Evolutionary conservation across 2,329 filamentous ascomycete genomes (phyloP).

Genomic region (Orbilia blumenaviensis): DNA sequence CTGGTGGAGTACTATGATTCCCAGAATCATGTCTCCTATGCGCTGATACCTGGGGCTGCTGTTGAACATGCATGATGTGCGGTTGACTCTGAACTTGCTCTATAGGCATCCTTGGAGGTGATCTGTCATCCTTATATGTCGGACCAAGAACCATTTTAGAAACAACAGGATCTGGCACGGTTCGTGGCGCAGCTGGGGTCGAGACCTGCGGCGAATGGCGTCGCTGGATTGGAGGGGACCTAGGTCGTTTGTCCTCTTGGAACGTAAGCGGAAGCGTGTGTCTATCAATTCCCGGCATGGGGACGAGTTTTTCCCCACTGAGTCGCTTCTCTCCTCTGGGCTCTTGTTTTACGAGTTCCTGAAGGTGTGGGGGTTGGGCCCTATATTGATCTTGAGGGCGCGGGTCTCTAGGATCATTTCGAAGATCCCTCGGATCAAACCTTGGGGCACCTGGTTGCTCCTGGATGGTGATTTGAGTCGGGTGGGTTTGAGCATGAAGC

Average conservation of each 20-base stretch:
- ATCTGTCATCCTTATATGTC: slow-evolving; percentile 40
- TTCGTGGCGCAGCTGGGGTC: slow-evolving; percentile 8
- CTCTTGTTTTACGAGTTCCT: slow-evolving; percentile 42
- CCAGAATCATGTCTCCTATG: slow-evolving; percentile 50
- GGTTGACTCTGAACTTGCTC: slow-evolving; percentile 27
- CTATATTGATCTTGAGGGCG: slow-evolving; percentile 44
- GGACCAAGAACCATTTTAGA: slow-evolving; percentile 37
- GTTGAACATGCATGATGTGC: slow-evolving; percentile 37
- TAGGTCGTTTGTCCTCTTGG: slow-evolving; percentile 38
- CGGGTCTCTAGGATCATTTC: slow-evolving; percentile 15
- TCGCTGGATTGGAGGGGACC: slow-evolving; percentile 23
- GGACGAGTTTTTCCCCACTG: slow-evolving; percentile 34
- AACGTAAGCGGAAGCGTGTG: slow-evolving; percentile 26
- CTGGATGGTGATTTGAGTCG: slow-evolving; percentile 28
- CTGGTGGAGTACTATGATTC: slow-evolving; percentile 16
- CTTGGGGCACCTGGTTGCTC: slow-evolving; percentile 19
- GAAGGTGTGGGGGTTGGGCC: slow-evolving; percentile 26
- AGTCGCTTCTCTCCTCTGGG: slow-evolving; percentile 36
- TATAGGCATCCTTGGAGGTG: slow-evolving; percentile 39
- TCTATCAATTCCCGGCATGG: slow-evolving; percentile 34
- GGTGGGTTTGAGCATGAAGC: not conserved
- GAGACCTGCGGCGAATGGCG: slow-evolving; percentile 29
- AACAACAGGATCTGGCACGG: slow-evolving; percentile 2
- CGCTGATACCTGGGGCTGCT: slow-evolving; percentile 30
- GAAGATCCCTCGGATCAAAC: slow-evolving; percentile 17